Evolutionary conservation across 1,284 basidiomycete species (phyloP).

Genomic region (Microbotryum intermedium): DNA sequence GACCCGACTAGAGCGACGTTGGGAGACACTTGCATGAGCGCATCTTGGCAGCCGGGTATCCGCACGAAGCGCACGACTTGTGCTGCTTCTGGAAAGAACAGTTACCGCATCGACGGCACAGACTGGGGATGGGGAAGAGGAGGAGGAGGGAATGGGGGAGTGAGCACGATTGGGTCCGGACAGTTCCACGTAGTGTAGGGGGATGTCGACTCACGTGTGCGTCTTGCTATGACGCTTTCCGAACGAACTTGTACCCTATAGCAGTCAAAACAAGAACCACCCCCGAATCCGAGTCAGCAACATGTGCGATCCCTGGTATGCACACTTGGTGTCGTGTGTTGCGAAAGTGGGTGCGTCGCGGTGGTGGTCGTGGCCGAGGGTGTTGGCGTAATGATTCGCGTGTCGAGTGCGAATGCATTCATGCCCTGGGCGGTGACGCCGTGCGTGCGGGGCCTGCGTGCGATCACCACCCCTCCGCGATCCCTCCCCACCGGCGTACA

Average conservation of each 20-base stretch:
- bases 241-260: constrained; percentile 33
- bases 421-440: not conserved
- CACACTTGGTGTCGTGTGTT: no score
- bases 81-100: constrained; percentile 94
- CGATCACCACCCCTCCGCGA: no score
- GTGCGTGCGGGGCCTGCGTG: no score
- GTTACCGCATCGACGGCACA: constrained; percentile 88
- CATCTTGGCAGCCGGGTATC: constrained; percentile 90
- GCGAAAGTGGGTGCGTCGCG: not conserved
- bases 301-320: no score
- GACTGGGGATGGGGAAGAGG: constrained; percentile 5
- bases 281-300: no score
- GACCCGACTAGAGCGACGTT: not conserved
- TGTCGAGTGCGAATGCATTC: not conserved
- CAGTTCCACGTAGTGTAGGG: not conserved
- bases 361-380: not conserved
- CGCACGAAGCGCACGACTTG: constrained; percentile 93
- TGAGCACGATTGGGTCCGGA: no score
- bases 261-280: not conserved
- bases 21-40: constrained; percentile 54
- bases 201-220: constrained; percentile 54
- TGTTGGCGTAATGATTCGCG: not conserved
- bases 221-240: constrained; percentile 98
- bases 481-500: no score
- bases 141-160: not conserved